Percentiles rank a stretch among this genome's conserved stretches.
These are phyloP conservation scores for Pythium dissotocum DNA, from an alignment of 352 stramenopile genomes.

Conservation along the genomic window DNA sequence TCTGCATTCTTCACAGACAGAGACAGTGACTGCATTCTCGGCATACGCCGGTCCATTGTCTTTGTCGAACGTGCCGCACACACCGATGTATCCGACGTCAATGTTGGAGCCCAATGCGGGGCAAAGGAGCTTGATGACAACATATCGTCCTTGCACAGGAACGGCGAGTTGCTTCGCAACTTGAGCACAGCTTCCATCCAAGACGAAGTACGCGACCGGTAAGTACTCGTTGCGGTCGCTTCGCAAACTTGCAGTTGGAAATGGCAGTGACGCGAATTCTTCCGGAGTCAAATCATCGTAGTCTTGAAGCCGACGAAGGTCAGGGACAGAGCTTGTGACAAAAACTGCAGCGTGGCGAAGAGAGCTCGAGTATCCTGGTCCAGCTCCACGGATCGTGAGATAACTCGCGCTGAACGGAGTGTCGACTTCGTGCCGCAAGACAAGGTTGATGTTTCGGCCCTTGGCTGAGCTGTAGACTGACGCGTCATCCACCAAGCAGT, in stretches of 20 bases:
- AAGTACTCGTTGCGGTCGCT: slow-evolving; percentile 60
- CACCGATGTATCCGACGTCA: slow-evolving; percentile 77
- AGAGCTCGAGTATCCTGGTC: slow-evolving; percentile 78
- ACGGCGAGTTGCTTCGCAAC: slow-evolving; percentile 75
- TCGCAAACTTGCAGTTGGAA: slow-evolving; percentile 47
- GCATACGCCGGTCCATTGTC: slow-evolving; percentile 84
- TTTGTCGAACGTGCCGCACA: slow-evolving; percentile 78
- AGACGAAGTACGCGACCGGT: slow-evolving; percentile 74
- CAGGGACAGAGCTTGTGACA: slow-evolving; percentile 60
- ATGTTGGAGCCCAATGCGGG: slow-evolving; percentile 76
- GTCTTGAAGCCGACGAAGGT: slow-evolving; percentile 46
- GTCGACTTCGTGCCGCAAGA: slow-evolving; percentile 78
- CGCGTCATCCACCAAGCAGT: slow-evolving; percentile 77
- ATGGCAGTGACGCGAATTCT: slow-evolving; percentile 77
- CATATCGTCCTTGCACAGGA: slow-evolving; percentile 71
- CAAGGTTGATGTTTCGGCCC: slow-evolving; percentile 71
- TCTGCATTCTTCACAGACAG: slow-evolving; percentile 59
- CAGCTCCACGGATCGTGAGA: slow-evolving; percentile 67
- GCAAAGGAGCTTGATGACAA: slow-evolving; percentile 77
- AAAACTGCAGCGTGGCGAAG: slow-evolving; percentile 67
- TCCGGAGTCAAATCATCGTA: slow-evolving; percentile 75
- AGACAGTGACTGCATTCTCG: slow-evolving; percentile 30
- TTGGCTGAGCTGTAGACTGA: slow-evolving; percentile 83
- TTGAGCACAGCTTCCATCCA: slow-evolving; percentile 76
- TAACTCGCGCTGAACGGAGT: slow-evolving; percentile 82